phyloP scores from a whole-genome alignment of 139 green algal genomes.

The Picochlorum sp. region DNA sequence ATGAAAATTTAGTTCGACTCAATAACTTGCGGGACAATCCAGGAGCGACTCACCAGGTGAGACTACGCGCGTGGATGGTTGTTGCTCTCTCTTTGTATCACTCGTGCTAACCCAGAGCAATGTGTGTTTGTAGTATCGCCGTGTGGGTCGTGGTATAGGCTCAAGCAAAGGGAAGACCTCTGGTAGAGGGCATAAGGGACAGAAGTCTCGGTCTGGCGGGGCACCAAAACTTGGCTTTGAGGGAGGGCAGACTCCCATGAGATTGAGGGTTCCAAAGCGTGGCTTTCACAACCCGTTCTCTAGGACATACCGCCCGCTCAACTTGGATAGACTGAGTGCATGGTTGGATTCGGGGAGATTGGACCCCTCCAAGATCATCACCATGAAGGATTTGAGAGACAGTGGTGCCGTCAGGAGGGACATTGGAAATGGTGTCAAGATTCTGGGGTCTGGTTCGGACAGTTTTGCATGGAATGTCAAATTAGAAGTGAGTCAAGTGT shows the following conservation, averaged over 20 bases:
- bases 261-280: constrained; percentile 46
- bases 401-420: constrained; percentile 47
- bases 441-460: constrained; percentile 50
- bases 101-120: not conserved
- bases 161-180: constrained; percentile 66
- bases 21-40: constrained; percentile 63
- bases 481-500: constrained; percentile 68
- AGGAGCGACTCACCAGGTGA: constrained; percentile 42
- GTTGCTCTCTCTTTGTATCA: too few relatives aligned
- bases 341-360: constrained; percentile 60
- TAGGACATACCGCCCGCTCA: constrained; percentile 38
- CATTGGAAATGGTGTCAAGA: constrained; percentile 74
- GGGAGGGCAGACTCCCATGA: constrained; percentile 70
- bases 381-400: constrained; percentile 82
- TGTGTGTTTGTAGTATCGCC: constrained; percentile 6
- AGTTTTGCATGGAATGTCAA: constrained; percentile 37
- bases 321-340: constrained; percentile 50
- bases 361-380: constrained; percentile 59
- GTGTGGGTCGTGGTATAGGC: constrained; percentile 59
- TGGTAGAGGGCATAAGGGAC: constrained; percentile 66
- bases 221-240: constrained; percentile 58
- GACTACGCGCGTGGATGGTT: not conserved
- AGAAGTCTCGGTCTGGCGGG: constrained; percentile 54
- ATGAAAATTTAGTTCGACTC: constrained; percentile 10
- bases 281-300: constrained; percentile 61